A percentile compares a stretch with the other conserved stretches of the same genome.
These are phyloP conservation scores for Umbelopsis sp. DNA, from an alignment of 192 early-diverging fungal genomes.

Conservation along the genomic window DNA sequence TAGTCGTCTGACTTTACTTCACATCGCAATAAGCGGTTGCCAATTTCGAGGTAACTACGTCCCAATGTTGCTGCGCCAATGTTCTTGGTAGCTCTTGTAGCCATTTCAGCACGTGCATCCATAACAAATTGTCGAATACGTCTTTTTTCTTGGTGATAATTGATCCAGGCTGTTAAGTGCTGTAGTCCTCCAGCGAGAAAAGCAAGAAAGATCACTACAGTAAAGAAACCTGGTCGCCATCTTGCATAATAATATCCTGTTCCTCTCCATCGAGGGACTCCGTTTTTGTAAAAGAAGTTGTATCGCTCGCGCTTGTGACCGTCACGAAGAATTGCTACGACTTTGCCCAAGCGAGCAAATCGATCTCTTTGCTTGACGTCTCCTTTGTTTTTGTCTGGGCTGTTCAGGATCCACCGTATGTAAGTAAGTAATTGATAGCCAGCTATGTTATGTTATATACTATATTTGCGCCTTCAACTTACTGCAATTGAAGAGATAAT, in stretches of 20 bases:
- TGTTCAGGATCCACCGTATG: slow-evolving; percentile 3
- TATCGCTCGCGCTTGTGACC: slow-evolving; percentile 66
- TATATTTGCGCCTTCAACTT: slow-evolving; percentile 24
- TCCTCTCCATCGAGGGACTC: slow-evolving; percentile 79
- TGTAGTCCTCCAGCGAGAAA: slow-evolving; percentile 62
- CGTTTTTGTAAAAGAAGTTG: slow-evolving; percentile 80
- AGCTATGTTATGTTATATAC: background rate
- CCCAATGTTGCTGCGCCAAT: slow-evolving; percentile 33
- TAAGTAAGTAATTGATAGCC: background rate
- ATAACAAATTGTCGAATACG: slow-evolving; percentile 45
- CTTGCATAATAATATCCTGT: slow-evolving; percentile 74
- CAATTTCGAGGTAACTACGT: slow-evolving; percentile 30
- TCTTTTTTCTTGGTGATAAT: slow-evolving; percentile 61
- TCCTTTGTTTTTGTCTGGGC: slow-evolving; percentile 73
- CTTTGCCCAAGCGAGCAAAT: slow-evolving; percentile 65
- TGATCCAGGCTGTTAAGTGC: slow-evolving; percentile 61
- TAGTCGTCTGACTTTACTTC: slow-evolving; percentile 35
- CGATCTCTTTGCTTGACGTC: slow-evolving; percentile 53
- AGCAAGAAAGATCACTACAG: slow-evolving; percentile 56
- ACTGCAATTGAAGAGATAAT: slow-evolving; percentile 68
- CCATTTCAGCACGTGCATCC: slow-evolving; percentile 27
- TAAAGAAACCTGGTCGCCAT: slow-evolving; percentile 69
- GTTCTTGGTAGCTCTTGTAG: slow-evolving; percentile 27
- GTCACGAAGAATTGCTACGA: slow-evolving; percentile 68
- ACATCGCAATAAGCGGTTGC: slow-evolving; percentile 27